Evolutionary conservation across 441 rosid genomes (phyloP).

Genomic region (Biscutella auriculata): DNA sequence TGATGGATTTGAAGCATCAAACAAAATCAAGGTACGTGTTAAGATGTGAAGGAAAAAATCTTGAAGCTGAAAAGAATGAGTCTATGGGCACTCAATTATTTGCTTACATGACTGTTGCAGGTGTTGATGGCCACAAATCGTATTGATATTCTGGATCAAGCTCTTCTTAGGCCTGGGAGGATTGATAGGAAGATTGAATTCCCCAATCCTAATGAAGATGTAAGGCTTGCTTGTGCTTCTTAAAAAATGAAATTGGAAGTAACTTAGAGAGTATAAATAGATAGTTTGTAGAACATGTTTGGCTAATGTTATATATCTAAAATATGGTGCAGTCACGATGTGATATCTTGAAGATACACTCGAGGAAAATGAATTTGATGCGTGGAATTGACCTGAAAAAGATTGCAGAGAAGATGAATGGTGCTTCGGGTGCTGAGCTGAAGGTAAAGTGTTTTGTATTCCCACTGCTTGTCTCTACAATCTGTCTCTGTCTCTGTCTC

Average conservation of each 20-base stretch:
- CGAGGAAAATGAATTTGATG: constrained; percentile 82
- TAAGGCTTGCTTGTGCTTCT: constrained; percentile 7
- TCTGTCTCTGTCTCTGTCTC: neutral
- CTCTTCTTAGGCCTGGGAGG: constrained; percentile 87
- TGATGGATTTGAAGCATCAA: constrained; percentile 92
- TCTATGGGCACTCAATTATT: no score
- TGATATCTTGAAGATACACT: constrained; percentile 77
- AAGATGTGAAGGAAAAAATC: neutral
- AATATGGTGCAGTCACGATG: constrained; percentile 49
- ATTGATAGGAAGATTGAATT: constrained; percentile 95
- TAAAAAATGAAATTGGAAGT: neutral
- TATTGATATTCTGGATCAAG: constrained; percentile 92
- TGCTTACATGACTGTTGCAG: no score
- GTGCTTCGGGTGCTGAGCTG: constrained; percentile 87
- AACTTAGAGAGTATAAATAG: neutral
- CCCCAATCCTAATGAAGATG: constrained; percentile 94
- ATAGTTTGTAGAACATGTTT: neutral
- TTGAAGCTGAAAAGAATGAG: neutral
- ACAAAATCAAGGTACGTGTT: constrained; percentile 69
- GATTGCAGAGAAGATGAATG: constrained; percentile 86
- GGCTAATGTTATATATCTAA: neutral
- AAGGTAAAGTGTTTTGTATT: constrained; percentile 36
- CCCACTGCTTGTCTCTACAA: neutral
- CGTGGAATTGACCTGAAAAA: constrained; percentile 82
- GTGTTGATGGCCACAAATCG: constrained; percentile 96